Evolutionary conservation across 805 yeast species (phyloP).

Genomic region (Lachancea nothofagi): DNA sequence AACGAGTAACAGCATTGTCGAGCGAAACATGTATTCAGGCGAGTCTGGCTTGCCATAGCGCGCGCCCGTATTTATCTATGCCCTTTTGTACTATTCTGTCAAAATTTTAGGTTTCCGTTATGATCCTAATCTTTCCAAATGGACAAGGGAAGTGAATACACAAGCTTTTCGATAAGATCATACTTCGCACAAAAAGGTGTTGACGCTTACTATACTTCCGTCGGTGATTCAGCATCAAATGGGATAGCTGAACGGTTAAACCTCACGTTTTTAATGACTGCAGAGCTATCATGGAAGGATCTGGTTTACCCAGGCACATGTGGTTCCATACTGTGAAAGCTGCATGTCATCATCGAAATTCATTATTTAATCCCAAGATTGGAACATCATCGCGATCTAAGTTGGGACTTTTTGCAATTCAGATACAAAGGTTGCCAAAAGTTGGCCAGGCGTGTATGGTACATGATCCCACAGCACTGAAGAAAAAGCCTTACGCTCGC

Average conservation of each 20-base stretch:
- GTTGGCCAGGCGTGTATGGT: slow-evolving; percentile 14
- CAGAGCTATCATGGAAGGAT: slow-evolving; percentile 8
- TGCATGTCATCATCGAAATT: slow-evolving; percentile 3
- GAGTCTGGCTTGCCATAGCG: too few relatives aligned
- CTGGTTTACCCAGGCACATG: slow-evolving; percentile 9
- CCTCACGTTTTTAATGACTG: slow-evolving; percentile 14
- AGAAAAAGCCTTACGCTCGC: not conserved
- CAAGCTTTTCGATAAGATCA: not conserved
- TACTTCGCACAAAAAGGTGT: slow-evolving; percentile 8
- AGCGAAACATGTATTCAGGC: too few relatives aligned
- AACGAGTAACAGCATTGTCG: too few relatives aligned
- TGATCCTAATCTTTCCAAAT: too few relatives aligned
- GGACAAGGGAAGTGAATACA: slow-evolving; percentile 13
- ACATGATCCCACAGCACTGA: not conserved
- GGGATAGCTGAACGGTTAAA: slow-evolving; percentile 15
- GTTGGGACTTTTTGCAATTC: not conserved
- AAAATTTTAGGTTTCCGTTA: too few relatives aligned
- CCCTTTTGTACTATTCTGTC: too few relatives aligned
- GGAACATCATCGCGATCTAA: not conserved
- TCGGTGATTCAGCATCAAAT: slow-evolving; percentile 9
- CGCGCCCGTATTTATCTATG: too few relatives aligned
- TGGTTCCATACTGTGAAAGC: slow-evolving; percentile 14
- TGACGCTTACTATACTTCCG: slow-evolving; percentile 9
- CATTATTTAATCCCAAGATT: not conserved
- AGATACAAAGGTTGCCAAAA: slow-evolving; percentile 4